Percentiles rank a stretch among this genome's conserved stretches.
phyloP scores from a whole-genome alignment of 257 asterid species.

The Jacaranda copaia region DNA sequence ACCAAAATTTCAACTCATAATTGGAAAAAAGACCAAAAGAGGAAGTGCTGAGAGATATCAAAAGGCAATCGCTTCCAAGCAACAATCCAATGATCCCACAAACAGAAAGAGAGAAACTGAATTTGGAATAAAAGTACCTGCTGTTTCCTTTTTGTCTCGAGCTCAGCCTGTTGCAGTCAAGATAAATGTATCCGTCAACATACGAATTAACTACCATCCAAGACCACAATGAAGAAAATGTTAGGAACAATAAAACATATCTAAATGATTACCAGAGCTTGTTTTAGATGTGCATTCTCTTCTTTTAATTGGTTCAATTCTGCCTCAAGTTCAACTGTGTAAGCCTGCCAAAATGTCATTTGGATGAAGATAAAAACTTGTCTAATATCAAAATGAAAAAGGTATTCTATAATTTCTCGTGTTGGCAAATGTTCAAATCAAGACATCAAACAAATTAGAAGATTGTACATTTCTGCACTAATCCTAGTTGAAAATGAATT shows the following conservation, averaged over 20 bases:
- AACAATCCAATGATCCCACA: not conserved
- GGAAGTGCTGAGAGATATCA: not conserved
- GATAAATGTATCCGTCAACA: not conserved
- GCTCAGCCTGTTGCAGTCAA: conserved; percentile 39
- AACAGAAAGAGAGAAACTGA: not conserved
- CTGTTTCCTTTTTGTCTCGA: conserved; percentile 58
- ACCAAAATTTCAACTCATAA: no score
- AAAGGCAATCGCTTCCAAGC: no score
- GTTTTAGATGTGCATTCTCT: conserved; percentile 63
- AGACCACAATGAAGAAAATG: not conserved
- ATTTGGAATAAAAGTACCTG: conserved; percentile 46
- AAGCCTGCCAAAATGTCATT: conserved; percentile 52
- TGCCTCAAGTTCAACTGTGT: conserved; percentile 84
- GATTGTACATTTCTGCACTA: not conserved
- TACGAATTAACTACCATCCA: not conserved
- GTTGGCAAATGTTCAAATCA: conserved; percentile 41
- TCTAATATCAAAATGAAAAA: conserved; percentile 29
- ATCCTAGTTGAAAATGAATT: not conserved
- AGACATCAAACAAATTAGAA: not conserved
- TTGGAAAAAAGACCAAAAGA: not conserved
- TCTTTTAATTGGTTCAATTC: conserved; percentile 78
- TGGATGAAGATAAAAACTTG: not conserved
- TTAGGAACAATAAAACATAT: not conserved
- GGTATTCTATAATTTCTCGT: conserved; percentile 5
- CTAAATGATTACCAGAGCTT: conserved; percentile 51